phyloP scores from a whole-genome alignment of 106 monocot species.

The Acorus calamus region DNA sequence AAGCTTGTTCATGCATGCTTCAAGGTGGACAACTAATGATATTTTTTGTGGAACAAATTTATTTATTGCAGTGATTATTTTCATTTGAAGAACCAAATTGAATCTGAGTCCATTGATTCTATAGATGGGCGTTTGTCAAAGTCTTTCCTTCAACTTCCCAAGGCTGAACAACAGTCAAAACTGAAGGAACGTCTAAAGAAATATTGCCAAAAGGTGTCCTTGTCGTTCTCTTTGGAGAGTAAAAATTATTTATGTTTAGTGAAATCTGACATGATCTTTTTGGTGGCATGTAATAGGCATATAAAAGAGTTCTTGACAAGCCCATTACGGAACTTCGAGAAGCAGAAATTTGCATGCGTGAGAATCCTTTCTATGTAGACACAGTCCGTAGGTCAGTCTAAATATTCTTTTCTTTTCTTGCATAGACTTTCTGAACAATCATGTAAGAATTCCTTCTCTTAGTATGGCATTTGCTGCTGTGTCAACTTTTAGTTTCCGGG shows the following conservation, averaged over 20 bases:
- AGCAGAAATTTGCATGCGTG: slow-evolving; percentile 99
- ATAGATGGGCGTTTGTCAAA: slow-evolving; percentile 34
- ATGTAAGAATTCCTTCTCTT: no score
- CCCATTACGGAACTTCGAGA: slow-evolving; percentile 86
- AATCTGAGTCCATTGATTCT: slow-evolving; percentile 63
- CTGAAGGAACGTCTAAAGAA: slow-evolving; percentile 88
- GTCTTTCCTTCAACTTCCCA: slow-evolving; percentile 69
- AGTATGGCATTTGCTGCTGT: background rate
- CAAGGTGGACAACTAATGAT: background rate
- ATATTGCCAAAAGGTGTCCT: slow-evolving; percentile 82
- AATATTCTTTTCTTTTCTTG: background rate
- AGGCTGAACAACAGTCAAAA: slow-evolving; percentile 63
- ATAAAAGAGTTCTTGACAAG: slow-evolving; percentile 93
- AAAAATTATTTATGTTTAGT: background rate
- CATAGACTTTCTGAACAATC: background rate
- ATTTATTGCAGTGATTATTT: slow-evolving; percentile 72
- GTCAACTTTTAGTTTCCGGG: slow-evolving; percentile 62
- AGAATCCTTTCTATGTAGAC: slow-evolving; percentile 96
- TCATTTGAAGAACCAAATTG: slow-evolving; percentile 90
- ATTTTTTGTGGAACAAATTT: background rate
- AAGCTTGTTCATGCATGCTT: background rate
- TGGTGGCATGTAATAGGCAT: slow-evolving; percentile 43
- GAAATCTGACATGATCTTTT: background rate
- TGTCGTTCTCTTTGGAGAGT: background rate
- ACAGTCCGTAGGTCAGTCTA: slow-evolving; percentile 77